These are phyloP conservation scores for Tricladium varicosporioides DNA, from an alignment of 2,329 filamentous ascomycete species.

Conservation along the genomic window DNA sequence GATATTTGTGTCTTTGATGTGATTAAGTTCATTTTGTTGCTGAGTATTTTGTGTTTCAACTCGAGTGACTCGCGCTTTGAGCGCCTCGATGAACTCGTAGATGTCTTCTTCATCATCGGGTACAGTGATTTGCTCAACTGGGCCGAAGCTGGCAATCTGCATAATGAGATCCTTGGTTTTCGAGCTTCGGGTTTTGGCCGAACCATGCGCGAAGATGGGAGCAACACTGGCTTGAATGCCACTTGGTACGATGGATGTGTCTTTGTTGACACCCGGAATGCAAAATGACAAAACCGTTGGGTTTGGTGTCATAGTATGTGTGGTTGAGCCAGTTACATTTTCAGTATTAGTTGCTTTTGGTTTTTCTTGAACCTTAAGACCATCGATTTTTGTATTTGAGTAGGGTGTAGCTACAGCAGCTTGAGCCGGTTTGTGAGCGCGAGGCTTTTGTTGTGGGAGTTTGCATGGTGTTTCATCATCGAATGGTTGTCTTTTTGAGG, in stretches of 20 bases:
- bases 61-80: conserved; percentile 55
- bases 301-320: conserved; percentile 41
- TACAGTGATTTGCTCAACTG: conserved; percentile 52
- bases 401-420: not conserved
- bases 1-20: not conserved
- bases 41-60: conserved; percentile 55
- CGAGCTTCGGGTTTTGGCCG: conserved; percentile 51
- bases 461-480: conserved; percentile 3
- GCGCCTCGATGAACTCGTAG: conserved; percentile 55
- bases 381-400: no score
- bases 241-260: no score
- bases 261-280: conserved; percentile 50
- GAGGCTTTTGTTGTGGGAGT: conserved; percentile 16
- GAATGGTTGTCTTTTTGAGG: conserved; percentile 10
- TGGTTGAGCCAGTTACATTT: conserved; percentile 20
- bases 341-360: not conserved
- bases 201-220: conserved; percentile 47
- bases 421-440: not conserved
- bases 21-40: conserved; percentile 16
- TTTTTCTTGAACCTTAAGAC: no score
- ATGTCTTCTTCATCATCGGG: conserved; percentile 62
- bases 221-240: conserved; percentile 29
- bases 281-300: conserved; percentile 58
- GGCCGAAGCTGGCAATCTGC: conserved; percentile 36
- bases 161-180: conserved; percentile 36